Evolutionary conservation across 306 rosid genomes (phyloP).

Genomic region (Mucuna pruriens): DNA sequence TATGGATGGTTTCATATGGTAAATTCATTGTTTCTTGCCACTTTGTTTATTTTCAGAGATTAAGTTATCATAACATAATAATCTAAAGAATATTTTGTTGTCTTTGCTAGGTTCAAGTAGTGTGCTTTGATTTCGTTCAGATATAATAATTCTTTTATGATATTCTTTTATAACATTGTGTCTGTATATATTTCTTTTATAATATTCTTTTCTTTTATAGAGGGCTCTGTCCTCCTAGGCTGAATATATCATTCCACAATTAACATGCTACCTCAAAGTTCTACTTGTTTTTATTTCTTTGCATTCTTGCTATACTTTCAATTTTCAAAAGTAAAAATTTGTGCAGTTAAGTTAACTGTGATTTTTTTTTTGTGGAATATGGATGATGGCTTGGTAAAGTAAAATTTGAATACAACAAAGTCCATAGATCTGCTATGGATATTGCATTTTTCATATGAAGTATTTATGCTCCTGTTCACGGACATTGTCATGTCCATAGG

Average conservation of each 20-base stretch:
- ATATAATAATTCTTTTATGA: too few species aligned
- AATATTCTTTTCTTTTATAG: not conserved
- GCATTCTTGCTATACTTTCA: not conserved
- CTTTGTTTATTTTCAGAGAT: slow-evolving; percentile 33
- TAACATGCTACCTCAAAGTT: too few species aligned
- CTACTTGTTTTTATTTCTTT: not conserved
- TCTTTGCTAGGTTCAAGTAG: not conserved
- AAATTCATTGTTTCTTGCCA: slow-evolving; percentile 33
- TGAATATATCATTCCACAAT: not conserved
- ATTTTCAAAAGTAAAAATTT: slow-evolving; percentile 13
- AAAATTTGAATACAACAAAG: not conserved
- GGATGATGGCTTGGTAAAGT: slow-evolving; percentile 15
- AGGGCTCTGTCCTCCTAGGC: not conserved
- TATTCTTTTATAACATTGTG: too few species aligned
- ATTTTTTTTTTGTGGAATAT: not conserved
- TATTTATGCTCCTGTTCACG: not conserved
- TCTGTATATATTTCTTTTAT: not conserved
- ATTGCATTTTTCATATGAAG: slow-evolving; percentile 24
- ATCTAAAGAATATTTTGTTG: not conserved
- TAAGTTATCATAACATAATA: not conserved
- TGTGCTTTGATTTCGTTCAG: not conserved
- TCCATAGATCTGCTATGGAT: not conserved
- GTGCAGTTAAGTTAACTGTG: not conserved
- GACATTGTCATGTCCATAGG: slow-evolving; percentile 7
- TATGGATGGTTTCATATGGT: slow-evolving; percentile 89